Evolutionary conservation across 2,329 filamentous ascomycete species (phyloP).

Genomic region (Trichophyton verrucosum): DNA sequence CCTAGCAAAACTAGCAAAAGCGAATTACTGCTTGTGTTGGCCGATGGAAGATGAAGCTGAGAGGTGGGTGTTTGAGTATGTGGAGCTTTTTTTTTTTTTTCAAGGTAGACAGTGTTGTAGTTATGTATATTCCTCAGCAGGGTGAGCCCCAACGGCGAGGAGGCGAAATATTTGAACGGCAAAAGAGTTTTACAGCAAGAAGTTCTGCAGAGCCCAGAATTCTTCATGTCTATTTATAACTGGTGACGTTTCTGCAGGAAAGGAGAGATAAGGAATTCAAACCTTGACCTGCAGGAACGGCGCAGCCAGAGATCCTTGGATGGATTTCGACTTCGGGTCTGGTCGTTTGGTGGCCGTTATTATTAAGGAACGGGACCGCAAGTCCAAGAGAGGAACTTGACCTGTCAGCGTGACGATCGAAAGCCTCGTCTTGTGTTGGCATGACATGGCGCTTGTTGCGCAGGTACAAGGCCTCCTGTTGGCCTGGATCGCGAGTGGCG

Average conservation of each 20-base stretch:
- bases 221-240: neutral
- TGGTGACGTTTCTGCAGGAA: too few relatives aligned
- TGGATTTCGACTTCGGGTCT: neutral
- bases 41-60: neutral
- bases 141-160: too few relatives aligned
- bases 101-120: too few relatives aligned
- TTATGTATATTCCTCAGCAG: too few relatives aligned
- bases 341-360: neutral
- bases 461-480: neutral
- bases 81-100: too few relatives aligned
- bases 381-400: neutral
- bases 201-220: neutral
- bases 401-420: neutral
- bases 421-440: neutral
- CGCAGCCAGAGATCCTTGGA: neutral
- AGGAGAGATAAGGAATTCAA: neutral
- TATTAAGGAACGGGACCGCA: neutral
- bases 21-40: too few relatives aligned
- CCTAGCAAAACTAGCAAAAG: neutral
- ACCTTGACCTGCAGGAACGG: neutral
- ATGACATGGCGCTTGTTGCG: constrained; percentile 2
- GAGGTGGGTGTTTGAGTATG: too few relatives aligned
- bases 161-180: neutral
- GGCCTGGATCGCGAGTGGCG: neutral
- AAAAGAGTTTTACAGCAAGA: neutral